Evolutionary conservation across 148 eudicot genomes (phyloP).

Genomic region (Arctostaphylos glauca): DNA sequence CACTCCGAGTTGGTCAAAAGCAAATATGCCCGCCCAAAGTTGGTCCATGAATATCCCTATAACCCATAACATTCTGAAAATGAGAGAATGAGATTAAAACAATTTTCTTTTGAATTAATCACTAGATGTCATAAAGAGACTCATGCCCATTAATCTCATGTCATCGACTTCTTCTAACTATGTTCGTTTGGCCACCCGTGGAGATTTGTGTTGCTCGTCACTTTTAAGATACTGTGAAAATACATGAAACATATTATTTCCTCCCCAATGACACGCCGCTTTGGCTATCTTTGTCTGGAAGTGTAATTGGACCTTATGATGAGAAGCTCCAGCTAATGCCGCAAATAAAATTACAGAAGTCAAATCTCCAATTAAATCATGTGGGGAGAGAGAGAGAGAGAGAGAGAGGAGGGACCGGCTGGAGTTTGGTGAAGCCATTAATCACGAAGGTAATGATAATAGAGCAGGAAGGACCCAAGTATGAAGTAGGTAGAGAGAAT

Average conservation of each 20-base stretch:
- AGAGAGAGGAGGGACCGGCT: too few species aligned
- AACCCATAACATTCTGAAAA: neutral
- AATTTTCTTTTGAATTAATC: neutral
- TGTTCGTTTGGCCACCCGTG: too few species aligned
- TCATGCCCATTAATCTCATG: neutral
- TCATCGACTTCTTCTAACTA: too few species aligned
- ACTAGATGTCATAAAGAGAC: neutral
- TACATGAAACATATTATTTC: neutral
- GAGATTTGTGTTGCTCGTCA: too few species aligned
- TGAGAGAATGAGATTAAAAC: neutral
- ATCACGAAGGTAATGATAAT: neutral
- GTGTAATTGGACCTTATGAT: neutral
- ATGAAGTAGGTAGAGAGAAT: constrained; percentile 7
- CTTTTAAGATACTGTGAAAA: too few species aligned
- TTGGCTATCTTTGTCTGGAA: neutral
- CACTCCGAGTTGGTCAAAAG: too few species aligned
- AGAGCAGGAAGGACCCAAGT: neutral
- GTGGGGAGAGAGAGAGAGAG: too few species aligned
- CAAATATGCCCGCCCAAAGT: neutral
- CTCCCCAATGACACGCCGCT: neutral
- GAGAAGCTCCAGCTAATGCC: neutral
- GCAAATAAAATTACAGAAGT: neutral
- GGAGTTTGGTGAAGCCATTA: constrained; percentile 17
- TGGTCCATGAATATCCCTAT: neutral
- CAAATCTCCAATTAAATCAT: neutral